Percentiles rank a stretch among this genome's conserved stretches.
phyloP scores from a whole-genome alignment of 2,329 filamentous ascomycete species.

The Herpomyces periplanetae region DNA sequence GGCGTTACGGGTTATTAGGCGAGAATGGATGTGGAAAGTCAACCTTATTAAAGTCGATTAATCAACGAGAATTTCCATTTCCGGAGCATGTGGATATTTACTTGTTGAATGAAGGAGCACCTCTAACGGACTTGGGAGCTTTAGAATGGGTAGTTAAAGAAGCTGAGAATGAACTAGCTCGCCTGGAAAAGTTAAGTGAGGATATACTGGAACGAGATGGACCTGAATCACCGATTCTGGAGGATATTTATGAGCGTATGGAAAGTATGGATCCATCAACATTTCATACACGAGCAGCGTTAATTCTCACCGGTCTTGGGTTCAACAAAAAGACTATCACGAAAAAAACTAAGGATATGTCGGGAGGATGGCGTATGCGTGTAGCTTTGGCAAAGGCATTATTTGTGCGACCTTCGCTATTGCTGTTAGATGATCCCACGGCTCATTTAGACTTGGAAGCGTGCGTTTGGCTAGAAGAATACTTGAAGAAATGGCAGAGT shows the following conservation, averaged over 20 bases:
- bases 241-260: constrained; percentile 96
- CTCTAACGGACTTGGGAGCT: constrained; percentile 50
- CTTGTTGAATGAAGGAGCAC: constrained; percentile 81
- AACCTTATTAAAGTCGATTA: constrained; percentile 80
- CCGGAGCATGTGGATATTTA: constrained; percentile 94
- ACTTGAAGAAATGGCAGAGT: constrained; percentile 96
- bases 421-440: constrained; percentile 87
- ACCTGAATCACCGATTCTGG: constrained; percentile 52
- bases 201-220: constrained; percentile 65
- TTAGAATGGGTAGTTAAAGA: constrained; percentile 89
- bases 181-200: constrained; percentile 58
- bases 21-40: constrained; percentile 99
- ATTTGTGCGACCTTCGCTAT: constrained; percentile 82
- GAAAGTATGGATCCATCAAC: constrained; percentile 96
- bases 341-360: constrained; percentile 99
- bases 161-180: constrained; percentile 64
- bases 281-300: constrained; percentile 69
- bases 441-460: constrained; percentile 97
- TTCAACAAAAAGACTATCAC: constrained; percentile 95
- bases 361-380: constrained; percentile 98
- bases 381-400: constrained; percentile 86
- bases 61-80: constrained; percentile 68
- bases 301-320: constrained; percentile 88
- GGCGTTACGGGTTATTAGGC: constrained; percentile 69
- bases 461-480: constrained; percentile 98